Base-by-base conservation (phyloP, 163 green algal species). In the Smithsoniella earleae region DNA sequence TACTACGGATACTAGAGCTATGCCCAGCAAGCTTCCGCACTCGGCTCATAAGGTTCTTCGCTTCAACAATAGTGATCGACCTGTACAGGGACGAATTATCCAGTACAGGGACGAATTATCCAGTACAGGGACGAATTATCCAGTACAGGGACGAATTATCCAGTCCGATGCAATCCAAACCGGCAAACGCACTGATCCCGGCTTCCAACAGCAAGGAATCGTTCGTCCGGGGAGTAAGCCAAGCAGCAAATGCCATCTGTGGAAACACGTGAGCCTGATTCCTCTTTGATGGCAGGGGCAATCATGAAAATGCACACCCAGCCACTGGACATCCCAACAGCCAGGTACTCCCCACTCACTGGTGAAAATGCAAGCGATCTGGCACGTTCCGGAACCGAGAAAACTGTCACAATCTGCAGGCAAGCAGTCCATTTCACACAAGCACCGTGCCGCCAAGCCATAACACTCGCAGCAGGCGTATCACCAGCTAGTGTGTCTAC, bases 311-410 rank as follows among this genome's bases (percentile, higher is more conserved):
- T 54, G 43, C 43, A 54, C 16, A 54, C 18, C 43, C 43, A 54
- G 43, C 16, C 16, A 54, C 18, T 54, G 43, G 16, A n/a, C n/a
- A n/a, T n/a, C n/a, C n/a, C 86, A n/a, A 91, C 79, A 22, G 81
- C 84, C 38, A 91, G 75, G n/a, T 83, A 76, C 74, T 83, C 36
- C 1, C 82, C 84, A 73, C 86, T 75, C 25, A n/a, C n/a, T n/a
- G 77, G 72, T 2, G 78, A 83, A 77, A 86, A 89, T 44, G 75
- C 76, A 54, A 27, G 84, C 73, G 55, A 77, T 69, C 2, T 77
- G 73, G 54, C 75, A 72, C 25, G 65, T 73, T 69, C 58, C 5
- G 25, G 66, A 36, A 83, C 40, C 3, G 80, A 76, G 20, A 87
- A 79, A 36, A 87, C 82, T 20, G 78, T 78, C 22, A 86, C 38